Evolutionary conservation across 345 rosid species (phyloP), one percentile per base, ranked within the genome.

Genomic region (Brassica nigra): DNA sequence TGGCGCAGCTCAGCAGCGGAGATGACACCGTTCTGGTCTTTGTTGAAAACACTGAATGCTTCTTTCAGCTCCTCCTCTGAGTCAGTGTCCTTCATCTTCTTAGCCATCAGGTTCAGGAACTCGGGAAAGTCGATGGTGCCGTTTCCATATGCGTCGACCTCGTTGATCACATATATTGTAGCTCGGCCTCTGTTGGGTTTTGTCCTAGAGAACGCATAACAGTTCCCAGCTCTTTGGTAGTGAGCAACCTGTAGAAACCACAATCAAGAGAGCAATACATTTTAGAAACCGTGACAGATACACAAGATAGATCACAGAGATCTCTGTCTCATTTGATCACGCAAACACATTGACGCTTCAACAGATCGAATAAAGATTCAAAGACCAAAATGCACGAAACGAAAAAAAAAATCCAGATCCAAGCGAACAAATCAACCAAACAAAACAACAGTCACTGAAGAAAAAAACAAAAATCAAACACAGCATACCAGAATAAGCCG

Each of bases 131-230:
- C 27, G 27, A 23, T 23, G 27, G 27, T 23, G 27, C 27, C 27
- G 27, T 23, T 23, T 23, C 27, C 27, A 23, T 23, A 23, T 23
- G 27, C 27, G 27, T 23, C 27, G 27, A 87, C 86, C 30, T 85
- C 86, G 3, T 66, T 83, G 84, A 87, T 87, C 89, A 87, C 34
- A 31, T 85, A 74, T 83, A 86, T 58, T 82, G 85, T 2, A 85
- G 78, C 76, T 87, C 88, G 1, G 89, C 86, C 31, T 23, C 87
- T 20, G 84, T 87, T 28, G 85, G 88, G 69, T 85, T 87, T 59
- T 87, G 89, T 1, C 89, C 89, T 74, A 87, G 76, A 4, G 89
- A 85, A 31, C 88, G 81, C 89, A 87, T 85, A n/a, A 87, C 84
- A n/a, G 88, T 83, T n/a, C 88, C 88, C 68, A 83, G 75, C 86